Conservation (phyloP, 257 asterid genomes). For the Hygrophila difformis region DNA sequence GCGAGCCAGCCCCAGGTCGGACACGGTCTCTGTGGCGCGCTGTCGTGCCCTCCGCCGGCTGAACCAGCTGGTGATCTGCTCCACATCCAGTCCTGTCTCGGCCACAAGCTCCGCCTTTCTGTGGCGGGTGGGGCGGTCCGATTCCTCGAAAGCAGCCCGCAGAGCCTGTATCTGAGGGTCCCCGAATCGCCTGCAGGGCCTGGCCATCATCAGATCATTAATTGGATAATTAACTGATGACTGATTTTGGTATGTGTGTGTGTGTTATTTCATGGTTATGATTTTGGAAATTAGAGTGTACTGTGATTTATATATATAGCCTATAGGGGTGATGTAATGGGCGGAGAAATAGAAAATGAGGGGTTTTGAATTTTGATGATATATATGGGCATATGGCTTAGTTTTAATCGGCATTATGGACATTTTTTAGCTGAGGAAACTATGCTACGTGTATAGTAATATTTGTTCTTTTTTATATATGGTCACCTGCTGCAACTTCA, state of each 20-base stretch:
- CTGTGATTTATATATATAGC: too few relatives aligned
- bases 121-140: constrained; percentile 11
- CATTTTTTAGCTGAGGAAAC: too few relatives aligned
- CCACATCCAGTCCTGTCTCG: constrained; percentile 29
- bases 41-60: constrained; percentile 17
- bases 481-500: too few relatives aligned
- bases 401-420: not conserved
- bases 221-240: too few relatives aligned
- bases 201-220: too few relatives aligned
- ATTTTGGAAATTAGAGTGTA: too few relatives aligned
- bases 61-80: constrained; percentile 30
- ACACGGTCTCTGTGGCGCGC: constrained; percentile 7
- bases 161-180: constrained; percentile 15
- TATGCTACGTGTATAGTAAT: too few relatives aligned
- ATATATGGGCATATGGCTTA: not conserved
- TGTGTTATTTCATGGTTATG: too few relatives aligned
- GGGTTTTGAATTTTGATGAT: not conserved
- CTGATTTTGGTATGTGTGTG: too few relatives aligned
- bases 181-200: constrained; percentile 15
- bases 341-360: too few relatives aligned
- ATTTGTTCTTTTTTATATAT: too few relatives aligned
- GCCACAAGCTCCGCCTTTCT: constrained; percentile 12
- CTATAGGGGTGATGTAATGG: too few relatives aligned
- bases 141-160: constrained; percentile 14
- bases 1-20: constrained; percentile 3